Evolutionary conservation across 1,284 basidiomycete species (phyloP), one percentile per base, ranked within the genome.

Genomic region (Sanghuangporus baumii): DNA sequence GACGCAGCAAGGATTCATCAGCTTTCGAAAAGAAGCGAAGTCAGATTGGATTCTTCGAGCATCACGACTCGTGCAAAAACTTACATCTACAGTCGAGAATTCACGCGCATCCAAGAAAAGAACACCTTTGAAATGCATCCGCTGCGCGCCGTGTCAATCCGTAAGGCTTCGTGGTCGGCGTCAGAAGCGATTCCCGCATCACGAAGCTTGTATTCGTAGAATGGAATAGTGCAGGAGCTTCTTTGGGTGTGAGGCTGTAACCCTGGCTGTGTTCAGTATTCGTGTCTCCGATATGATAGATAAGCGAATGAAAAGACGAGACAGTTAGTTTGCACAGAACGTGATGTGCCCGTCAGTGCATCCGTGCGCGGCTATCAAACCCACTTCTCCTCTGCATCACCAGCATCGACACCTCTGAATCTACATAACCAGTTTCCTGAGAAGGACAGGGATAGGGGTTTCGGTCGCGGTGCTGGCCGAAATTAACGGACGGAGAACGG

Each of bases 181-280:
- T 23, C 48, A 51, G 20, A 23, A 31, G 20, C 18, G 48, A 6
- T 58, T 58, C 52, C 57, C 57, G 57, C 46, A 58, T 58, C 57
- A 58, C 57, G 57, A 58, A 58, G 57, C 46, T 58, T 58, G 57
- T 48, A 23, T 58, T 58, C 57, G 57, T 58, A 58, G 57, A 58
- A 58, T 58, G 57, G 57, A 58, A 58, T 58, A 58, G 57, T 46
- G 43, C 57, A 14, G 26, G 8, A 11, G 34, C 57, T 58, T 58
- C 34, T 48, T 20, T 37, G 11, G 51, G 51, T 54, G 14, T 36
- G 12, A n/a, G 51, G 31, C 18, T 54, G 14, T 34, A 26, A 54
- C 34, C 34, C 52, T 54, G 31, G 52, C 31, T 37, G 23, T 54
- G 23, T 16, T 6, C 52, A 58, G 3, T 31, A 31, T 31, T 31